Evolutionary conservation across 169 alveolate genomes (phyloP).

Genomic region (Blepharisma undulans): DNA sequence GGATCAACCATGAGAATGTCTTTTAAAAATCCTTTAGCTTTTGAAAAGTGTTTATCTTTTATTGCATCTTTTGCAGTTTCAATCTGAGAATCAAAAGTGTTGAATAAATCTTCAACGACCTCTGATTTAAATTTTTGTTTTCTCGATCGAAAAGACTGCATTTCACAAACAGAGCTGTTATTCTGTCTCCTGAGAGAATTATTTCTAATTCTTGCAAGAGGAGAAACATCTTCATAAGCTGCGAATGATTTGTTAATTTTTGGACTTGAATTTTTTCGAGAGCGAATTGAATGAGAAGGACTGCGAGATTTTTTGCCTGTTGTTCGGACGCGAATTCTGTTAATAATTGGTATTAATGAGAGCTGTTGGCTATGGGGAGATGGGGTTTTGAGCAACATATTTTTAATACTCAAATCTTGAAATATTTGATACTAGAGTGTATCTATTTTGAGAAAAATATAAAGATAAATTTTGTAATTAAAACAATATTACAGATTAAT

Average conservation of each 20-base stretch:
- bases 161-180: neutral
- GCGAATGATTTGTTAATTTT: slow-evolving; percentile 10
- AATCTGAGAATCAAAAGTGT: neutral
- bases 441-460: neutral
- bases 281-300: neutral
- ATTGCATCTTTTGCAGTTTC: neutral
- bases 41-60: neutral
- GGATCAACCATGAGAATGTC: neutral
- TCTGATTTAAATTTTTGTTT: neutral
- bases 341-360: neutral
- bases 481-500: neutral
- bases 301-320: neutral
- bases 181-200: neutral
- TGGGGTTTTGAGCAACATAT: neutral
- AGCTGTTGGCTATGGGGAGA: neutral
- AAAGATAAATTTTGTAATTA: too few species aligned
- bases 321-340: neutral
- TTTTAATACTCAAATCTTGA: neutral
- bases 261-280: slow-evolving; percentile 3
- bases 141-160: neutral
- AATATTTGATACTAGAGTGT: neutral
- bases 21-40: neutral
- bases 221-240: neutral
- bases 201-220: neutral
- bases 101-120: neutral